A percentile compares a stretch with the other conserved stretches of the same genome.
Evolutionary conservation across 1,284 basidiomycete species (phyloP).

Genomic region (Moesziomyces parantarcticus): DNA sequence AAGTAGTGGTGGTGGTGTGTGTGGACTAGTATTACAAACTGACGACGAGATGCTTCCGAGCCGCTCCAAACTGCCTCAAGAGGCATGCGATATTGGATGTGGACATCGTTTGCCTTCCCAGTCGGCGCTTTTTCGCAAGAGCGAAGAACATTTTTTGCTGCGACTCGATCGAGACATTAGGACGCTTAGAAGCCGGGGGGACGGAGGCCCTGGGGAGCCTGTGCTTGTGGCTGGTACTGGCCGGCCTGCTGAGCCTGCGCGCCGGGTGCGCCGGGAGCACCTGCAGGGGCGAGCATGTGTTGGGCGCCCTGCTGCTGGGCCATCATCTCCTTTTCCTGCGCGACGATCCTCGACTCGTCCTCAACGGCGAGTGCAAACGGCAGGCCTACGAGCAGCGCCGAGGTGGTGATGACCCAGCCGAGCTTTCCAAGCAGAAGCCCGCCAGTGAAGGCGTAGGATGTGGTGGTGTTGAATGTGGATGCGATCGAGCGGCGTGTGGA

Average conservation of each 20-base stretch:
- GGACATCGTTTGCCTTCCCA: no score
- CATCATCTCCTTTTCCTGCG: constrained; percentile 93
- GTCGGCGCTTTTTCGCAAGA: background rate
- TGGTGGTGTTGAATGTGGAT: constrained; percentile 75
- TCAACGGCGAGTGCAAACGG: constrained; percentile 92
- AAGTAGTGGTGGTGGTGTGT: background rate
- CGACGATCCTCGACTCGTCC: constrained; percentile 92
- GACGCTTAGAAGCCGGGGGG: constrained; percentile 60
- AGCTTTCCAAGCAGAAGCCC: constrained; percentile 83
- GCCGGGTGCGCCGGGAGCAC: constrained; percentile 10
- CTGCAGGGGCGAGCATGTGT: constrained; percentile 66
- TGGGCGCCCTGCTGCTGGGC: constrained; percentile 92
- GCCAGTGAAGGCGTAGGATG: constrained; percentile 73
- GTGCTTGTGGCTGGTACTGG: constrained; percentile 17
- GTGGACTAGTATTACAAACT: background rate
- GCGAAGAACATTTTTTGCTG: background rate
- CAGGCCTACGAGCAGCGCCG: constrained; percentile 88
- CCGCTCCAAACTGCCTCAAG: no score
- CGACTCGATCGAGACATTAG: background rate
- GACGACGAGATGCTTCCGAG: background rate
- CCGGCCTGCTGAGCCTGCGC: constrained; percentile 3
- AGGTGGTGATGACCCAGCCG: constrained; percentile 94
- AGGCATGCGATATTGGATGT: no score
- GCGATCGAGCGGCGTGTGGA: constrained; percentile 82
- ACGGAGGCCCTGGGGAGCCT: constrained; percentile 51